These are phyloP conservation scores for Kingdonia uniflora DNA, from an alignment of 164 flowering plant genomes.

Conservation along the genomic window DNA sequence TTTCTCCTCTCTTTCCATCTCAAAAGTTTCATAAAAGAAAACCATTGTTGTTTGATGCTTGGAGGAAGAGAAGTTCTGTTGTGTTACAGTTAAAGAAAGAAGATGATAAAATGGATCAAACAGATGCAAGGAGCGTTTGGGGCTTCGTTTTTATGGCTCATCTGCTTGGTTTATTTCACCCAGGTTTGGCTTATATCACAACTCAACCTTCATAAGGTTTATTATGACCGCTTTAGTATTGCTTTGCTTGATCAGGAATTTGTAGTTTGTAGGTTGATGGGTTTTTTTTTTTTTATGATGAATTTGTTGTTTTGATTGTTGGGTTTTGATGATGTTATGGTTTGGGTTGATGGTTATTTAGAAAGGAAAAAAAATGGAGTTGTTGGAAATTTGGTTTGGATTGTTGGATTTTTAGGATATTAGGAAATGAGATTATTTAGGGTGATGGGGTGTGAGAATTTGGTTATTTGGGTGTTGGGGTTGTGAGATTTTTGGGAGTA, in stretches of 20 bases:
- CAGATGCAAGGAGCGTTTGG: slow-evolving; percentile 47
- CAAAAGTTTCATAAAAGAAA: background rate
- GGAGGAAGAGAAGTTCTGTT: background rate
- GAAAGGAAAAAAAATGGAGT: no score
- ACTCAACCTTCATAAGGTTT: no score
- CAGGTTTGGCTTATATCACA: slow-evolving; percentile 37
- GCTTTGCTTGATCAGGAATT: no score
- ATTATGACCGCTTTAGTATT: no score
- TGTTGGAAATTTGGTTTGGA: background rate
- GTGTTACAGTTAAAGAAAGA: no score
- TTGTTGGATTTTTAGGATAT: background rate
- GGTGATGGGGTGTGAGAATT: no score
- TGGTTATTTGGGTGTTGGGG: no score
- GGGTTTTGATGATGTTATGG: background rate
- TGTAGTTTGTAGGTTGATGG: no score
- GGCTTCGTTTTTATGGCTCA: slow-evolving; percentile 69
- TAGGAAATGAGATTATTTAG: no score
- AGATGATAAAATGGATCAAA: slow-evolving; percentile 57
- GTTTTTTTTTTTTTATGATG: background rate
- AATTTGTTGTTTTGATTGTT: background rate
- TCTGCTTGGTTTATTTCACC: slow-evolving; percentile 77
- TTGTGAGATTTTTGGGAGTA: no score
- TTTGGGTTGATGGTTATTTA: no score
- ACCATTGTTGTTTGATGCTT: no score
- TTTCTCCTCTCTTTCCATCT: background rate